Evolutionary conservation across 2,329 filamentous ascomycete species (phyloP).

Genomic region (Cadophora luteo-olivacea): DNA sequence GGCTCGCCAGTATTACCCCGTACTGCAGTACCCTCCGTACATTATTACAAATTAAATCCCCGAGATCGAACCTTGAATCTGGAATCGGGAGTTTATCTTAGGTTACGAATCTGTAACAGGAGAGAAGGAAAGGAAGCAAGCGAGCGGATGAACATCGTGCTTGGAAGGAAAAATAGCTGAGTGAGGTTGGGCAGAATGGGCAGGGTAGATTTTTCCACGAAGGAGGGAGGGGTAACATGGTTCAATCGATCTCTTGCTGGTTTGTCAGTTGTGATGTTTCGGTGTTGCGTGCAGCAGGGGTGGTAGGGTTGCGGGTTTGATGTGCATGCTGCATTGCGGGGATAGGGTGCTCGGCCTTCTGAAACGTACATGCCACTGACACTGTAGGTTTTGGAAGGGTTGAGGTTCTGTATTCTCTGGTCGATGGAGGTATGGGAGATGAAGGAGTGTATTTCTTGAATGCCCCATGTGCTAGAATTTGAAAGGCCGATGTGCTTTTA

Average conservation of each 20-base stretch:
- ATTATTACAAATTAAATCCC: not conserved
- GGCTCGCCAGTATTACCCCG: not conserved
- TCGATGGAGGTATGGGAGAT: not conserved
- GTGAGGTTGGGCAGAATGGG: too few relatives aligned
- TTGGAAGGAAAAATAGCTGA: not conserved
- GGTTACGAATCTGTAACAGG: not conserved
- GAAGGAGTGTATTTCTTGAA: not conserved
- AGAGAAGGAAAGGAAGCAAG: not conserved
- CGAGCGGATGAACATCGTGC: not conserved
- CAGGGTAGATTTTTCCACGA: not conserved
- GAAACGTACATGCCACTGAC: conserved; percentile 10
- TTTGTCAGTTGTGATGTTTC: too few relatives aligned
- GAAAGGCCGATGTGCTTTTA: not conserved
- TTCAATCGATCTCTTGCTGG: not conserved
- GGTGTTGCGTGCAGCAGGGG: not conserved
- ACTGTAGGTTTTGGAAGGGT: not conserved
- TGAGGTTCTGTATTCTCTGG: not conserved
- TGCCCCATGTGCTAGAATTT: not conserved
- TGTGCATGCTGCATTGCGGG: not conserved
- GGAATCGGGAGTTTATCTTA: not conserved
- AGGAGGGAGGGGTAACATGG: not conserved
- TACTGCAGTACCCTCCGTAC: not conserved
- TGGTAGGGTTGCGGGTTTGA: conserved; percentile 4
- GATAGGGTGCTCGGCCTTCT: conserved; percentile 11
- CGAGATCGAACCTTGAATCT: not conserved